These are phyloP conservation scores for Flaveria trinervia DNA, from an alignment of 129 eudicot species.

Conservation along the genomic window DNA sequence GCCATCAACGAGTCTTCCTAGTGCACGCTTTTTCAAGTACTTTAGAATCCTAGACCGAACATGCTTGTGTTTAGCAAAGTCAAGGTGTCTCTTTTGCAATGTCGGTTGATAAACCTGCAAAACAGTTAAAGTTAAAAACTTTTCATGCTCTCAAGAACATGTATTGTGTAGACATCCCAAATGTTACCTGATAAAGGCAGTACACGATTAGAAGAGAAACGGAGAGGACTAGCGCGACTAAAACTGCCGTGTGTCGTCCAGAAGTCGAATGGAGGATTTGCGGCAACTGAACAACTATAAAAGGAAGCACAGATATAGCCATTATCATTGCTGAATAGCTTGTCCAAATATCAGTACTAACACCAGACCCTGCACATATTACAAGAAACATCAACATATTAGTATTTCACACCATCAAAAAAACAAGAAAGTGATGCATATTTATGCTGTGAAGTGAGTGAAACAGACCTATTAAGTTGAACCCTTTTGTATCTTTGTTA, in stretches of 20 bases:
- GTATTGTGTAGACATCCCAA: background rate
- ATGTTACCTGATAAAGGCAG: constrained; percentile 62
- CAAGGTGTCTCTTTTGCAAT: constrained; percentile 61
- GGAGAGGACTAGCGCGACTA: constrained; percentile 61
- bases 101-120: constrained; percentile 54
- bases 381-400: background rate
- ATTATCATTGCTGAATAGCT: constrained; percentile 65
- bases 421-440: background rate
- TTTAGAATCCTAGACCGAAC: constrained; percentile 66
- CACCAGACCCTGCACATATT: constrained; percentile 45
- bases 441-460: background rate
- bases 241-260: constrained; percentile 45
- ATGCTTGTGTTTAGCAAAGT: constrained; percentile 70
- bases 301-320: constrained; percentile 67
- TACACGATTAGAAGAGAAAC: constrained; percentile 49
- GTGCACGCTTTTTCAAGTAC: constrained; percentile 54
- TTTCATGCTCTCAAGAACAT: background rate
- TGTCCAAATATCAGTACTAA: constrained; percentile 64
- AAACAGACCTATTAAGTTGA: constrained; percentile 38
- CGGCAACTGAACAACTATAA: constrained; percentile 52
- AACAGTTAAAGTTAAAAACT: background rate
- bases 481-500: constrained; percentile 54
- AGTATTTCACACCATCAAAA: background rate
- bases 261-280: constrained; percentile 47
- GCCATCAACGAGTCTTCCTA: constrained; percentile 57